Evolutionary conservation across 2,329 filamentous ascomycete genomes (phyloP), one percentile per base, ranked within the genome.

Genomic region (Penicillium decumbens): DNA sequence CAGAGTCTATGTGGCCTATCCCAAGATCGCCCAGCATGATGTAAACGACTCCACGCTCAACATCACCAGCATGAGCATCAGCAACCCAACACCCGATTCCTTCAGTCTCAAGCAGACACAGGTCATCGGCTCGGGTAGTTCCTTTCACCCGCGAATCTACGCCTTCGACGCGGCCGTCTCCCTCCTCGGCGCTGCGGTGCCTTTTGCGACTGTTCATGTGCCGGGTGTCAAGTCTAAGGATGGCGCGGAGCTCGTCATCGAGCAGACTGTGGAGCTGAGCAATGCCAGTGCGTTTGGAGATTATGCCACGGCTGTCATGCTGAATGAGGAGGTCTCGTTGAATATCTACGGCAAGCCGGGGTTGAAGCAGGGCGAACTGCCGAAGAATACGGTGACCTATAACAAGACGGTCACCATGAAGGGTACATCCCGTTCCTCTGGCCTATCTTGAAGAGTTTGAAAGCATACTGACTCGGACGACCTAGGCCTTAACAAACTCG

Each of bases 1-100:
- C 8, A 80, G 78, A 33, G 72, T 83, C 41, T 84, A 77, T 58
- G 80, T 83, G 44, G 80, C 65, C 3, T 80, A 83, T 58, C 81
- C 80, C 15, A 74, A 77, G 28, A 80, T 80, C 49, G 80, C 80
- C 29, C 81, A 83, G 58, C 50, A 65, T 35, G 75, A 76, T 43
- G 74, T 84, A 58, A 74, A 80, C 57, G 65, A 73, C 28, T 77
- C 80, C 1, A 74, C 68, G 3, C 66, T 84, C 24, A 67, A 73
- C 27, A 71, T 83, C 52, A 75, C 70, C 1, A 65, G 69, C n/a
- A 72, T 82, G 61, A 58, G 73, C 33, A 77, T 83, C 53, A 73
- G 70, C 13, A 63, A 78, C 12, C 80, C 81, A 6, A 67, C 70
- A 0, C 64, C 77, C 1, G 64, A 79, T 8, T 67, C 73, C 1